Evolutionary conservation across 805 yeast species (phyloP).

Genomic region (Zygoascus flipseniorum): DNA sequence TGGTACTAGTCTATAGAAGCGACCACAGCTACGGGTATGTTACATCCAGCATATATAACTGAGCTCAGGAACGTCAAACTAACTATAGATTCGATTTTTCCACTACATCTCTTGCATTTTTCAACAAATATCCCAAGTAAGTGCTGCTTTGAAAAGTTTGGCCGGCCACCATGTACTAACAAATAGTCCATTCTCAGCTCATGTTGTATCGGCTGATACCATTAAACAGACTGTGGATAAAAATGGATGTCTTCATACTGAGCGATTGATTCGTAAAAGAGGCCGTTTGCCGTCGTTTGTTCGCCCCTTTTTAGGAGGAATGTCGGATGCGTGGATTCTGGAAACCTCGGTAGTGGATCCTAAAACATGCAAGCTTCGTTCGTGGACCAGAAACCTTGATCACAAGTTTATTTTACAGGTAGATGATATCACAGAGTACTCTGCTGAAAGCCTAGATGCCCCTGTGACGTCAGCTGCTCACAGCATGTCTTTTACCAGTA

Average conservation of each 20-base stretch:
- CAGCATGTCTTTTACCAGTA: conserved; percentile 62
- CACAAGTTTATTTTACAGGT: conserved; percentile 70
- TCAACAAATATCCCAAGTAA: conserved; percentile 53
- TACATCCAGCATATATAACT: neutral
- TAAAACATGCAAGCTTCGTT: conserved; percentile 38
- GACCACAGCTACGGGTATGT: conserved; percentile 46
- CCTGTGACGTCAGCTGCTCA: conserved; percentile 41
- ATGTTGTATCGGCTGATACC: conserved; percentile 79
- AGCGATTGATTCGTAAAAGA: conserved; percentile 64
- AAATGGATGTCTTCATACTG: conserved; percentile 59
- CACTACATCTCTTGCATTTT: conserved; percentile 68
- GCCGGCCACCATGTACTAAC: neutral
- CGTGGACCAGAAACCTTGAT: conserved; percentile 78
- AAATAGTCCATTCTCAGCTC: conserved; percentile 70
- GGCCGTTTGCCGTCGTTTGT: conserved; percentile 80
- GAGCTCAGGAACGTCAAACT: neutral
- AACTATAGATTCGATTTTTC: conserved; percentile 41
- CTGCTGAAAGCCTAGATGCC: conserved; percentile 13
- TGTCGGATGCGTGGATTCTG: conserved; percentile 69
- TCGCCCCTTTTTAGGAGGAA: conserved; percentile 61
- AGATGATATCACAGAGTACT: conserved; percentile 64
- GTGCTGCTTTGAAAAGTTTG: conserved; percentile 1
- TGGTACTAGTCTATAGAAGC: conserved; percentile 58
- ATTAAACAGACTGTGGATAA: conserved; percentile 49
- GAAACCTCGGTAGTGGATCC: conserved; percentile 75